phyloP scores from a whole-genome alignment of 2,329 filamentous ascomycete genomes.

The Venturia nashicola region DNA sequence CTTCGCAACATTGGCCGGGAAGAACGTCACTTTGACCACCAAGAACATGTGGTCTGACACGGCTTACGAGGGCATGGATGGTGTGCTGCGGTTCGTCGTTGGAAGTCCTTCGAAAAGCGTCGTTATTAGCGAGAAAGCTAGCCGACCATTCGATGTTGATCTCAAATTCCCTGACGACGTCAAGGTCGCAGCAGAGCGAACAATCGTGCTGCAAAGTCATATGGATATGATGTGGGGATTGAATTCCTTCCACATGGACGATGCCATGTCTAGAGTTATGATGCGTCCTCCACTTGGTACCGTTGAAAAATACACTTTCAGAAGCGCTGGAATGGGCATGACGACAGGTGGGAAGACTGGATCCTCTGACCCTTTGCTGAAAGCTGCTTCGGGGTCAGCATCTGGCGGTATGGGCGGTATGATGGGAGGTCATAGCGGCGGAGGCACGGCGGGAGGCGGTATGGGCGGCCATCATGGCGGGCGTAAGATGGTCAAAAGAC shows the following conservation, averaged over 20 bases:
- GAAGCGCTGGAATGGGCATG: slow-evolving; percentile 7
- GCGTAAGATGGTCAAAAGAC: background rate
- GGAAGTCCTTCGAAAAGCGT: slow-evolving; percentile 17
- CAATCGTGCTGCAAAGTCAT: background rate
- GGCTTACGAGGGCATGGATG: slow-evolving; percentile 36
- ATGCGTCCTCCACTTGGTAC: slow-evolving; percentile 5
- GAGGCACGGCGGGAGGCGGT: background rate
- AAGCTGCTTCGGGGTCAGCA: background rate
- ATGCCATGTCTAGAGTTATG: slow-evolving; percentile 8
- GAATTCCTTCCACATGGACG: slow-evolving; percentile 5
- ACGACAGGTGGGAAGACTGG: background rate
- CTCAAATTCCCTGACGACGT: slow-evolving; percentile 2
- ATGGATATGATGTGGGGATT: slow-evolving; percentile 6
- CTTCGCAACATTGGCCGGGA: slow-evolving; percentile 36
- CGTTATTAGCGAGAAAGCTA: slow-evolving; percentile 8
- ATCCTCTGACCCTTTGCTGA: background rate
- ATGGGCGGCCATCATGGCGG: background rate
- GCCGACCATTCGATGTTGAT: background rate
- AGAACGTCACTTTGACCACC: slow-evolving; percentile 32
- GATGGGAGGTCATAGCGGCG: background rate
- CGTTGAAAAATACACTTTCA: slow-evolving; percentile 5
- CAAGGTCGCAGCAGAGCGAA: background rate
- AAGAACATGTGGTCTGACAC: slow-evolving; percentile 33
- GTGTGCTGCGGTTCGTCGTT: slow-evolving; percentile 32
- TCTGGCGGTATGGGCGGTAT: background rate